phyloP scores from a whole-genome alignment of 2,329 filamentous ascomycete species.

The Colletotrichum chlorophyti region DNA sequence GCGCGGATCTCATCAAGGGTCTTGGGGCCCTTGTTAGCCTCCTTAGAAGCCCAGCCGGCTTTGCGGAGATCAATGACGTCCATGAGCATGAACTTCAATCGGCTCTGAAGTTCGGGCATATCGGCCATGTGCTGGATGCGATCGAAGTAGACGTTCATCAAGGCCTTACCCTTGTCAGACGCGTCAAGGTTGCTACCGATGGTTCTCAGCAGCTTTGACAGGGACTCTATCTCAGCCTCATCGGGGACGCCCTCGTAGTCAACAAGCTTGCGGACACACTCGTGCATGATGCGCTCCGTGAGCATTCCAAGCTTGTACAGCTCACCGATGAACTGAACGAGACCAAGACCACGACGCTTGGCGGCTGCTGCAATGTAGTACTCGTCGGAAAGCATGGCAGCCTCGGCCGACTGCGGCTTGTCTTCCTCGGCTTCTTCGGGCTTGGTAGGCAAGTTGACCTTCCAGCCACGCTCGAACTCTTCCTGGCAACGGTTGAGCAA shows the following conservation, averaged over 20 bases:
- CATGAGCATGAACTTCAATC: slow-evolving; percentile 96
- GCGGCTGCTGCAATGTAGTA: slow-evolving; percentile 94
- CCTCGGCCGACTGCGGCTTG: slow-evolving; percentile 67
- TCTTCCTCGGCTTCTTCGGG: slow-evolving; percentile 68
- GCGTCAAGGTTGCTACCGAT: slow-evolving; percentile 88
- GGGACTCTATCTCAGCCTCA: slow-evolving; percentile 94
- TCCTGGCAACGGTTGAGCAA: slow-evolving; percentile 98
- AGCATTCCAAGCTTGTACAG: slow-evolving; percentile 99
- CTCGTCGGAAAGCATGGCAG: slow-evolving; percentile 88
- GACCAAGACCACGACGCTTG: slow-evolving; percentile 95
- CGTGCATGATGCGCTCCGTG: slow-evolving; percentile 99
- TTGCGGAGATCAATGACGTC: slow-evolving; percentile 87
- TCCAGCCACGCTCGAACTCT: slow-evolving; percentile 98
- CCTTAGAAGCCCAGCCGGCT: slow-evolving; percentile 83
- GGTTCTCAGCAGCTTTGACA: slow-evolving; percentile 90
- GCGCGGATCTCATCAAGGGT: slow-evolving; percentile 92
- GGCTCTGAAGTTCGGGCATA: slow-evolving; percentile 80
- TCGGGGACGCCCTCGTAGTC: slow-evolving; percentile 94
- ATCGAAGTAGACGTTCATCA: slow-evolving; percentile 94
- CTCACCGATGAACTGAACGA: slow-evolving; percentile 99
- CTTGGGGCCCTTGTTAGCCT: slow-evolving; percentile 93
- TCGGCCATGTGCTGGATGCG: slow-evolving; percentile 86
- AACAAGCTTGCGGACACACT: slow-evolving; percentile 96
- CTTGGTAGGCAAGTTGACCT: slow-evolving; percentile 80
- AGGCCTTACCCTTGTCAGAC: slow-evolving; percentile 80